Evolutionary conservation across 257 asterid genomes (phyloP), one percentile per base, ranked within the genome.

Genomic region (Primulina eburnea): DNA sequence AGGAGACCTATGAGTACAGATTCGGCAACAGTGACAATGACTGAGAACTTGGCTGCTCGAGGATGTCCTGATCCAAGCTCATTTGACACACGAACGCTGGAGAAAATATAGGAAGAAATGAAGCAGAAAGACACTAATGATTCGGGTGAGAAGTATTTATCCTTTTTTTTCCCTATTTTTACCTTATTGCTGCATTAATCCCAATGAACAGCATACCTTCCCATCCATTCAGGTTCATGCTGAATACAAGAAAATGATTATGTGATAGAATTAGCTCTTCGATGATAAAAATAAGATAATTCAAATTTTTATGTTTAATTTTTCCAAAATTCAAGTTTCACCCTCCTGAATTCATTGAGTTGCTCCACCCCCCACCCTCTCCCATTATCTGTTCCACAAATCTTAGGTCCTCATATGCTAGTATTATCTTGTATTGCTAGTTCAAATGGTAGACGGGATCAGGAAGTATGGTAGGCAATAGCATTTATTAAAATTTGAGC

Each of bases 221-320:
- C 99, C 99, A 94, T 67, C 99, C 99, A 78, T 94, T 87, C 76
- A 90, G 68, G 76, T 94, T 94, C 99, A 91, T 94, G 86, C 99
- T 94, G 81, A 16, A 77, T 78, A 82, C 11, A 53, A 66, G 29
- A 50, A 8, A 63, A 16, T 21, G 4, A 32, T 2, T 11, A 35
- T 32, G 69, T 38, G 55, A 17, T 28, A 71, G 32, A 62, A 69
- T 6, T 43, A 43, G 53, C 12, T 43, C 17, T 43, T n/a, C 53
- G 5, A 50, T 12, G 10, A 68, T 5, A 20, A 43, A 62, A 17
- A 32, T 38, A 5, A 14, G 11, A 21, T 26, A 12, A 50, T 50
- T 28, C 3, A 28, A 28, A 28, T 28, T 28, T 12, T 43, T 14
- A 43, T 43, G n/a, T 43, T 12, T 43, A 11, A 4, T 11, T 47